phyloP scores from a whole-genome alignment of 202 grass and related monocot genomes.

The Carex sylvatica region DNA sequence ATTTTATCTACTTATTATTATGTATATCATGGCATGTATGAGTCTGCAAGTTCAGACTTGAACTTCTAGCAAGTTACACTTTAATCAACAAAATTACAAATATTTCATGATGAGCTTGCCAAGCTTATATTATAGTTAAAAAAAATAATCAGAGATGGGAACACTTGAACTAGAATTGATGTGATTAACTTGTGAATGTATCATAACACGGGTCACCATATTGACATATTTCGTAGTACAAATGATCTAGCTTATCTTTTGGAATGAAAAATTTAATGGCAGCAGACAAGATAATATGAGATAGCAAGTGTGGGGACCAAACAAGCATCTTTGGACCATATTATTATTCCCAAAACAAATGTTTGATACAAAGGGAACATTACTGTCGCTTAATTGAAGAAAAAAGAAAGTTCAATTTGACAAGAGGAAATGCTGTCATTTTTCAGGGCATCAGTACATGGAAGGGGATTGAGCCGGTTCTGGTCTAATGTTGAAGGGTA shows the following conservation, averaged over 20 bases:
- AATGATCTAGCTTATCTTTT: background rate
- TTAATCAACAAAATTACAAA: background rate
- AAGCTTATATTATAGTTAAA: background rate
- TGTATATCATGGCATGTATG: background rate
- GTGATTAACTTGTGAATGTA: background rate
- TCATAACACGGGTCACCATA: background rate
- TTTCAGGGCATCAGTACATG: conserved; percentile 66
- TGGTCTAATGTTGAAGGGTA: conserved; percentile 90
- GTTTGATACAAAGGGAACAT: background rate
- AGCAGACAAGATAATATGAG: background rate
- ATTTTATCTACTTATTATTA: background rate
- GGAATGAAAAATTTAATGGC: background rate
- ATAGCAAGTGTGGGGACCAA: background rate
- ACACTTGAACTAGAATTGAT: background rate
- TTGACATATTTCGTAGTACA: background rate
- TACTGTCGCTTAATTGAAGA: background rate
- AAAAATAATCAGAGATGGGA: background rate
- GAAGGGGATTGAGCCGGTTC: conserved; percentile 84
- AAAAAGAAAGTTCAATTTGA: background rate
- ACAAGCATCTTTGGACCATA: background rate
- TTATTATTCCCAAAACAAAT: background rate
- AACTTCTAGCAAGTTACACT: background rate
- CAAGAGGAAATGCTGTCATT: background rate
- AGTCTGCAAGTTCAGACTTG: background rate
- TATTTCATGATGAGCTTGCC: background rate